Conservation (phyloP, 2,329 filamentous ascomycete genomes). For the Hypoxylon sp. region DNA sequence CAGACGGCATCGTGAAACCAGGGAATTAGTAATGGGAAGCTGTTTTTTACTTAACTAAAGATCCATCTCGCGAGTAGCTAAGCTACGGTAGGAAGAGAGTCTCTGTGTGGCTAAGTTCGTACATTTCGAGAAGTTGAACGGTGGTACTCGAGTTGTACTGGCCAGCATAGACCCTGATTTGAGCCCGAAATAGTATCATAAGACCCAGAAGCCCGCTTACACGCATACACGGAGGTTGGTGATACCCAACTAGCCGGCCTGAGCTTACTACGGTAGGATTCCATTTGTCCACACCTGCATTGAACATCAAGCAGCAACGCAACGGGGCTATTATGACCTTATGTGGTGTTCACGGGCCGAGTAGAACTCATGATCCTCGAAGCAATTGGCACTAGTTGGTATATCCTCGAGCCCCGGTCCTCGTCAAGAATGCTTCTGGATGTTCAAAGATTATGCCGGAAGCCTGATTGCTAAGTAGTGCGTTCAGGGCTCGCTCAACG, state of each 20-base stretch:
- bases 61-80: slow-evolving; percentile 9
- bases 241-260: slow-evolving; percentile 25
- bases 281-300: slow-evolving; percentile 22
- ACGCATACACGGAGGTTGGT: slow-evolving; percentile 35
- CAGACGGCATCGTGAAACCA: slow-evolving; percentile 10
- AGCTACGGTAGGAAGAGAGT: slow-evolving; percentile 9
- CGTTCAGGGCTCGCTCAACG: slow-evolving; percentile 31
- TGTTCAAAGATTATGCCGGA: slow-evolving; percentile 45
- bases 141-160: slow-evolving; percentile 10
- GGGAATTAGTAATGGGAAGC: slow-evolving; percentile 1
- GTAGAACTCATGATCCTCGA: slow-evolving; percentile 31
- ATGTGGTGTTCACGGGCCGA: slow-evolving; percentile 25
- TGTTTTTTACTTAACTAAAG: slow-evolving; percentile 1
- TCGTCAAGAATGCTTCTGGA: slow-evolving; percentile 46
- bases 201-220: slow-evolving; percentile 10
- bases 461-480: slow-evolving; percentile 38
- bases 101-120: slow-evolving; percentile 2
- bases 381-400: slow-evolving; percentile 30
- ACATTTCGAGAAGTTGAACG: slow-evolving; percentile 10
- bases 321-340: slow-evolving; percentile 21
- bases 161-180: slow-evolving; percentile 18
- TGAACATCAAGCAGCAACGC: slow-evolving; percentile 25
- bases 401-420: slow-evolving; percentile 36
- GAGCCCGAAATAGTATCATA: slow-evolving; percentile 37
- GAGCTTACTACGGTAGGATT: slow-evolving; percentile 45